Conservation (phyloP, 306 rosid species). For the Cajanus cajan region DNA sequence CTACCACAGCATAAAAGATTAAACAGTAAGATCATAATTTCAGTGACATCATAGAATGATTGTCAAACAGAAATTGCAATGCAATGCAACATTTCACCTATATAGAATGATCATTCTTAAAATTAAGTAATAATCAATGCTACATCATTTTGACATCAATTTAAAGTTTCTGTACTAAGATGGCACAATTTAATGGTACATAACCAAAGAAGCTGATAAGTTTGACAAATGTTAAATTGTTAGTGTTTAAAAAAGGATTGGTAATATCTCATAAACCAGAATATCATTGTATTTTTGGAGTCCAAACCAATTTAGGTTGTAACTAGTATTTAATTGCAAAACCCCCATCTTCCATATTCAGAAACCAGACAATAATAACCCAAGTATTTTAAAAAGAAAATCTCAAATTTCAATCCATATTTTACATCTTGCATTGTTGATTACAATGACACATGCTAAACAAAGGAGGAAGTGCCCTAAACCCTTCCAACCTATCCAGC, state of each 20-base stretch:
- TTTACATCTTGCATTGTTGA: neutral
- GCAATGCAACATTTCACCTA: neutral
- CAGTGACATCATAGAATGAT: neutral
- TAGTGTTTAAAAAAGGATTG: neutral
- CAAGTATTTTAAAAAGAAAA: neutral
- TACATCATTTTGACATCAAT: neutral
- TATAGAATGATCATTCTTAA: neutral
- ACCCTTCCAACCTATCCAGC: neutral
- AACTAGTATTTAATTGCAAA: neutral
- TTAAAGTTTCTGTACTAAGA: neutral
- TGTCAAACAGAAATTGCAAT: neutral
- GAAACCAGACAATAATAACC: neutral
- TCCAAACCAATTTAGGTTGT: neutral
- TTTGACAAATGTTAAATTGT: neutral
- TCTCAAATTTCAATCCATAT: neutral
- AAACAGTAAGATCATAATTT: neutral
- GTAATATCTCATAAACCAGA: neutral
- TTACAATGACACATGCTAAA: neutral
- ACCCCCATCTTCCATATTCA: neutral
- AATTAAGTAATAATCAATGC: neutral
- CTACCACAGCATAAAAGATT: constrained; percentile 36
- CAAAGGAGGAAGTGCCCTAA: neutral
- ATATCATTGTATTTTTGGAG: neutral
- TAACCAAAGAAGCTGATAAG: neutral
- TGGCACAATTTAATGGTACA: neutral